Conservation (phyloP, 257 asterid species). For the Rauvolfia tetraphylla region DNA sequence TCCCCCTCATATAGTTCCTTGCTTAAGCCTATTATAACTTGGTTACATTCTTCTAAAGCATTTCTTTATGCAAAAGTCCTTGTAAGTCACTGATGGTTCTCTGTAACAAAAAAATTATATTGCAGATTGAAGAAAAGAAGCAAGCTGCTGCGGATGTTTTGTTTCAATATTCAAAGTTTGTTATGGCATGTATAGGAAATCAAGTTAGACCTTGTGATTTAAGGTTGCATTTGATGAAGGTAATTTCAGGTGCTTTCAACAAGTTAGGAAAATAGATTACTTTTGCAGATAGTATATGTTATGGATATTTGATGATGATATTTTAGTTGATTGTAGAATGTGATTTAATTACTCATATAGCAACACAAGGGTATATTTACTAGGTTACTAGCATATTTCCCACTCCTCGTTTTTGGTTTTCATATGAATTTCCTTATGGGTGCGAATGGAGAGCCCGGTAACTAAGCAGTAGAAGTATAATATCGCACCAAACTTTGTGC, state of each 20-base stretch:
- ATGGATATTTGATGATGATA: background rate
- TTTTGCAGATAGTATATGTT: background rate
- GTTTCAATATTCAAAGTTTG: conserved; percentile 80
- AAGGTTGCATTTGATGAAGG: conserved; percentile 97
- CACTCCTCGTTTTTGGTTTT: background rate
- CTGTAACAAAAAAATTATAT: background rate
- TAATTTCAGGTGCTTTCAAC: conserved; percentile 17
- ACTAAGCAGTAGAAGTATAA: background rate
- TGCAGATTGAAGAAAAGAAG: conserved; percentile 78
- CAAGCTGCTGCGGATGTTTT: conserved; percentile 96
- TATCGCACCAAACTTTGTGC: background rate
- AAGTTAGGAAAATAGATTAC: background rate
- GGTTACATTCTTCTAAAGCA: background rate
- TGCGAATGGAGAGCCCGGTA: background rate
- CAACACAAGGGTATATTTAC: background rate
- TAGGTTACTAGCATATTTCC: background rate
- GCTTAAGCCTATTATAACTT: background rate
- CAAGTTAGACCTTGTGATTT: conserved; percentile 91
- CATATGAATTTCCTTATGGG: background rate
- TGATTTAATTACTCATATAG: background rate
- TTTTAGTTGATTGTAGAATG: background rate
- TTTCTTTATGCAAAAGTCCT: background rate
- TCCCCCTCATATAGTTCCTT: background rate
- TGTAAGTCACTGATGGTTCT: background rate
- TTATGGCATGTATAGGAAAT: conserved; percentile 74